Evolutionary conservation across 2,329 filamentous ascomycete species (phyloP), one percentile per base, ranked within the genome.

Genomic region (Xylaria sp.): DNA sequence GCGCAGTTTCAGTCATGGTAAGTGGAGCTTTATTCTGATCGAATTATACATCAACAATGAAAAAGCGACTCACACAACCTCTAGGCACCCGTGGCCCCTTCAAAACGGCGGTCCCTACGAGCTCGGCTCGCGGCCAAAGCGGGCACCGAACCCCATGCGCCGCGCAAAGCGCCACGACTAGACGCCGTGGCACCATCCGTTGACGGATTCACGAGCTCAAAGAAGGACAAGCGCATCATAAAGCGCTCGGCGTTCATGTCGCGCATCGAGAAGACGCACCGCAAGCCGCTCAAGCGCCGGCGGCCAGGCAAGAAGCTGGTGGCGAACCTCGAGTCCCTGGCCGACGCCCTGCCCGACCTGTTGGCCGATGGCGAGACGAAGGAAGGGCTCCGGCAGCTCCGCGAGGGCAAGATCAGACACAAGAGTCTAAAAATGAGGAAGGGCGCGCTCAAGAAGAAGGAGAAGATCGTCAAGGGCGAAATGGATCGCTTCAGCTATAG

Each of bases 401-500:
- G 68, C 11, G 83, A 87, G 69, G 87, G 87, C 0, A 91, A 89
- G 70, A 84, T 95, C 53, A 82, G 85, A 63, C 89, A 92, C 68
- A 90, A 87, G 80, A 94, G 90, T 64, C 72, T 98, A 71, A 89
- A 85, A 77, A 89, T 85, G 65, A 82, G 88, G 57, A 92, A 88
- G 2, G 94, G 94, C 0, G 92, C 92, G 21, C 83, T 94, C 79
- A 96, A 92, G 84, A 83, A 86, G 73, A 95, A 92, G 78, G 91
- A 93, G 78, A 89, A 84, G 77, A 74, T 98, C 33, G 91, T 97
- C 61, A 87, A 82, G 75, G 82, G 86, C 62, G 94, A 98, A 84
- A 90, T 91, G 79, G 88, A 93, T 75, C 83, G 94, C 63, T 97
- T 98, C 75, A 89, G 88, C 38, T 86, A 84, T 74, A 97, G 92